Evolutionary conservation across 768 basidiomycete species (phyloP), one percentile per base, ranked within the genome.

Genomic region (Kondoa malvinella): DNA sequence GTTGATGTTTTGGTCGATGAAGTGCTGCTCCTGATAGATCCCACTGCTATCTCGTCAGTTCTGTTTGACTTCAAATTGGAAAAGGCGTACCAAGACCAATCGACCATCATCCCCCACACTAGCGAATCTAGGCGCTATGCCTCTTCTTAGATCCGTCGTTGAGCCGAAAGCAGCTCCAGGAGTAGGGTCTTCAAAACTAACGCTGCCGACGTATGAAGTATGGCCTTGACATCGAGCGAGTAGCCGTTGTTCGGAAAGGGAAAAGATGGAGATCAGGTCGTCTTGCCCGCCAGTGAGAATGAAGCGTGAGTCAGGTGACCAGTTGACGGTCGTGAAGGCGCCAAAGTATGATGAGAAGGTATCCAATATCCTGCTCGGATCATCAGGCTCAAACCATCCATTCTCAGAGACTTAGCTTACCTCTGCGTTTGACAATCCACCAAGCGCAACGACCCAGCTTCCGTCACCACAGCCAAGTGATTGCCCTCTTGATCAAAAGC

Each of bases 41-140:
- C 75, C 92, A 92, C 71, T 59, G 58, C 31, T 16, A 17, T 4
- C 3, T 21, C 30, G 3, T 63, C 61, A 63, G 16, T n/a, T 8
- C 16, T 26, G 8, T 15, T 16, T 12, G 21, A 32, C 29, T 26
- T 14, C 8, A 31, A 12, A 12, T 63, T 63, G 32, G 27, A 4
- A 25, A 34, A 17, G n/a, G 30, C 61, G 61, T 29, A 63, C 61
- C 27, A 97, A 75, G 57, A 95, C 87, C 2, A 99, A 74, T 76
- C 92, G 92, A 76, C 92, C 95, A 73, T 99, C 95, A 76, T 97
- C 94, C 21, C 92, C 95, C 1, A 96, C 90, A 74, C 89, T 92
- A 1, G 87, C 91, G 74, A 99, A 96, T 4, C 94, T 83, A 74
- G 96, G 94, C 56, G 90, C 89, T 8, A 21, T 21, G 12, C 34